phyloP scores from a whole-genome alignment of 2,329 filamentous ascomycete species.

The Zasmidium angulare region DNA sequence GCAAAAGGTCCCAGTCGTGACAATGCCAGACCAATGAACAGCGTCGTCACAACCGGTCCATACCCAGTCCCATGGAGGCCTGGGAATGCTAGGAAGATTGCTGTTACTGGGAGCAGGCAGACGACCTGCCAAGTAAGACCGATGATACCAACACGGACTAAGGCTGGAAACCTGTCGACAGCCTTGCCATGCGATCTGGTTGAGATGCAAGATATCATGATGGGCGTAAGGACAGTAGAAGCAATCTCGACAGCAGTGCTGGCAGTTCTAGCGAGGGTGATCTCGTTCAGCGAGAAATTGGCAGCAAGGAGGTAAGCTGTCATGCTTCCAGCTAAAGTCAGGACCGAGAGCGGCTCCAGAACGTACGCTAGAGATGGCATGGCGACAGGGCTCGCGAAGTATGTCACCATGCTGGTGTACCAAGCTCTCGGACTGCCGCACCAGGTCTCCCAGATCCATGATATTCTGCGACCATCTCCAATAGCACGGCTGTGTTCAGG shows the following conservation, averaged over 20 bases:
- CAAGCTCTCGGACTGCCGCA: too few species aligned
- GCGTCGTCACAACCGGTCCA: background rate
- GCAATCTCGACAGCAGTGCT: slow-evolving; percentile 9
- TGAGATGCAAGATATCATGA: slow-evolving; percentile 1
- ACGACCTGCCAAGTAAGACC: slow-evolving; percentile 9
- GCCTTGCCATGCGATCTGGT: background rate
- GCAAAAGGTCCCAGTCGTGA: slow-evolving; percentile 11
- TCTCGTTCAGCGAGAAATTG: slow-evolving; percentile 3
- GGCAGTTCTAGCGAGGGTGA: slow-evolving; percentile 8
- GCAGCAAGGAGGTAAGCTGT: slow-evolving; percentile 5
- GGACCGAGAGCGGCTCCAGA: slow-evolving; percentile 8
- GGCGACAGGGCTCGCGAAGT: background rate
- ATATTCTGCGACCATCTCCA: too few species aligned
- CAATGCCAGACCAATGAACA: slow-evolving; percentile 5
- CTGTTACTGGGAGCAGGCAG: slow-evolving; percentile 5
- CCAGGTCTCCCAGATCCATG: too few species aligned
- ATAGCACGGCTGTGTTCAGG: too few species aligned
- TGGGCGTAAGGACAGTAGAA: slow-evolving; percentile 8
- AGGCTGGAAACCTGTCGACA: background rate
- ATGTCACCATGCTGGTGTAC: background rate
- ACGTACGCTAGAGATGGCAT: slow-evolving; percentile 6
- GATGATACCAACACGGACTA: slow-evolving; percentile 6
- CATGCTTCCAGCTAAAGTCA: slow-evolving; percentile 9
- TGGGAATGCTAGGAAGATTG: background rate
- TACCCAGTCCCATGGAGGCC: background rate